A percentile compares a stretch with the other conserved stretches of the same genome.
These are phyloP conservation scores for Melaleuca alternifolia DNA, from an alignment of 345 rosid species.

Conservation along the genomic window DNA sequence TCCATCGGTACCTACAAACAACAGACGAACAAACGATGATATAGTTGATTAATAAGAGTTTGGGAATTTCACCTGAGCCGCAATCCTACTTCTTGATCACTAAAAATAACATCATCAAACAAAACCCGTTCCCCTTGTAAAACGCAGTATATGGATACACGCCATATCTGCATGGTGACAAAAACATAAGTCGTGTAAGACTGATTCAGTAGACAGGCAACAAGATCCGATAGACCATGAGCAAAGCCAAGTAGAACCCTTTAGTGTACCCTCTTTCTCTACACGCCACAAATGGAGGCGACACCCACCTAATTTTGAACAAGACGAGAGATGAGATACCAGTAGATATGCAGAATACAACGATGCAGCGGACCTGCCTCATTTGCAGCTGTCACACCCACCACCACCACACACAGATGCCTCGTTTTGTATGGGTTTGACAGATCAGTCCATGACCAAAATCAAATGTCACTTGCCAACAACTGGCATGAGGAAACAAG, in stretches of 20 bases:
- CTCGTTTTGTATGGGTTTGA: neutral
- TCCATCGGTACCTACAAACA: neutral
- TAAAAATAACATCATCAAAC: neutral
- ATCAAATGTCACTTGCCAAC: neutral
- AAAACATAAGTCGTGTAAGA: neutral
- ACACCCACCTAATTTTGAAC: neutral
- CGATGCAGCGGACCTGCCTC: neutral
- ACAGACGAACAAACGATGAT: neutral
- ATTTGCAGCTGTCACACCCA: neutral
- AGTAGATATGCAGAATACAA: neutral
- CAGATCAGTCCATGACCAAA: neutral
- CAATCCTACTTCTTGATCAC: neutral
- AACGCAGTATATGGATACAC: neutral
- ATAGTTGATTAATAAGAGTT: neutral
- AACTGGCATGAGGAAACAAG: neutral
- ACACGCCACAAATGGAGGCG: neutral
- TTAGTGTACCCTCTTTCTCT: neutral
- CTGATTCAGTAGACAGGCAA: neutral
- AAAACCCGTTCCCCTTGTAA: neutral
- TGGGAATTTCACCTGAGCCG: neutral
- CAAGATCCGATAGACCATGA: neutral
- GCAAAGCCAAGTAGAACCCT: neutral
- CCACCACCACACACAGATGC: neutral
- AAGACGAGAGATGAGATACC: neutral
- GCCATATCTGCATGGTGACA: neutral